These are phyloP conservation scores for Malus fusca DNA, from an alignment of 306 rosid species.

Conservation along the genomic window DNA sequence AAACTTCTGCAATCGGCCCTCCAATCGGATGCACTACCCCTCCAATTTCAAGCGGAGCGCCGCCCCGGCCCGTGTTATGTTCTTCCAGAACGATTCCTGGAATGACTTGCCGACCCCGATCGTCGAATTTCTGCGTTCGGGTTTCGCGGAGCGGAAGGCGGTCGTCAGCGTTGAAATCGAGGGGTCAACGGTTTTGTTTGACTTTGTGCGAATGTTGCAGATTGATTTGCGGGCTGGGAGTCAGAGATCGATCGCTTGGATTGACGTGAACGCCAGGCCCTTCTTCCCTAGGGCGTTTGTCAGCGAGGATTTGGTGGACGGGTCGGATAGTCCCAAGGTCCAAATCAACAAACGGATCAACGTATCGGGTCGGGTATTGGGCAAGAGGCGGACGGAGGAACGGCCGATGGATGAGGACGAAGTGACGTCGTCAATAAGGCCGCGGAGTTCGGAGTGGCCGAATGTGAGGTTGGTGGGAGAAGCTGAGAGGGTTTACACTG, in stretches of 20 bases:
- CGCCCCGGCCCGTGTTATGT: conserved; percentile 43
- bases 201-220: conserved; percentile 52
- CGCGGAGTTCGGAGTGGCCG: conserved; percentile 29
- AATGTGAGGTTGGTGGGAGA: conserved; percentile 26
- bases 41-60: conserved; percentile 36
- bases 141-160: conserved; percentile 32
- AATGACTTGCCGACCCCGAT: conserved; percentile 28
- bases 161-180: conserved; percentile 23
- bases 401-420: conserved; percentile 18
- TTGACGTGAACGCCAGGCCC: conserved; percentile 33
- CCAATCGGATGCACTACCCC: conserved; percentile 21
- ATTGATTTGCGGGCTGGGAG: conserved; percentile 27
- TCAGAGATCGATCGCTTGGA: conserved; percentile 61
- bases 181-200: conserved; percentile 33
- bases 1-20: neutral
- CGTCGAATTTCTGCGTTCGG: conserved; percentile 18
- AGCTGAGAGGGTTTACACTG: conserved; percentile 14
- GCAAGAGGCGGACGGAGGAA: conserved; percentile 22
- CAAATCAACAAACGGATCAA: conserved; percentile 25
- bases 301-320: conserved; percentile 19
- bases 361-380: conserved; percentile 10
- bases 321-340: conserved; percentile 10
- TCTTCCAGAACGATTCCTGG: conserved; percentile 37
- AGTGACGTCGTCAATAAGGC: conserved; percentile 39
- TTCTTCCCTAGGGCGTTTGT: conserved; percentile 47